Base-by-base conservation (phyloP, 164 flowering plant species). In the Malania oleifera region DNA sequence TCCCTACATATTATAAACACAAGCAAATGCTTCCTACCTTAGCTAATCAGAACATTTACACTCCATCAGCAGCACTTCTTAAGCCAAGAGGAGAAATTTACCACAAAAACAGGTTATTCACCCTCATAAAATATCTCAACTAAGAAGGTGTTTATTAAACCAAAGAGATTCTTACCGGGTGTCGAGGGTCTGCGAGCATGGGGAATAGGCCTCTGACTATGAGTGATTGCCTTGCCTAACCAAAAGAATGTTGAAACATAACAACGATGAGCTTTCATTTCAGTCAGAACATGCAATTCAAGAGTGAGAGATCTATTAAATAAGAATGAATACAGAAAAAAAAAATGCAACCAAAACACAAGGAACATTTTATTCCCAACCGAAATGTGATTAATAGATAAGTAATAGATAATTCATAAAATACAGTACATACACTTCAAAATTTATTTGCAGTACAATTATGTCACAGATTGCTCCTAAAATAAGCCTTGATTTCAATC, bases 111-210 rank as follows among this genome's bases (percentile, higher is more conserved):
- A 4, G 9, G 4, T 31, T 4, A 9, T 31, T 31, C 9, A 4
- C 35, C 35, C 35, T 5, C 48, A n/a, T 44, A 44, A 17, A 44
- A 14, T 44, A 44, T 44, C 2, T 49, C 8, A 11, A 18, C 31
- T 8, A 22, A 24, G 31, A 23, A 7, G 18, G 29, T 49, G 53
- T 4, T 22, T 2, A 15, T 27, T 49, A 49, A 27, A 8, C 35
- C 37, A 52, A 14, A 27, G 6, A 19, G 24, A 12, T 41, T 18
- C 72, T 73, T 72, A 83, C 88, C 7, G 75, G 82, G 63, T 83
- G 89, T 56, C 80, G 67, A 62, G 89, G 85, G 66, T 83, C 89
- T n/a, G 89, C 89, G 48, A 83, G 80, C 75, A 77, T 70, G 45
- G 89, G 89, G 47, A 83, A 83, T 27, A 83, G 80, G 18, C 89